Conservation (phyloP, 2,329 filamentous ascomycete species). For the Scytalidium lignicola region DNA sequence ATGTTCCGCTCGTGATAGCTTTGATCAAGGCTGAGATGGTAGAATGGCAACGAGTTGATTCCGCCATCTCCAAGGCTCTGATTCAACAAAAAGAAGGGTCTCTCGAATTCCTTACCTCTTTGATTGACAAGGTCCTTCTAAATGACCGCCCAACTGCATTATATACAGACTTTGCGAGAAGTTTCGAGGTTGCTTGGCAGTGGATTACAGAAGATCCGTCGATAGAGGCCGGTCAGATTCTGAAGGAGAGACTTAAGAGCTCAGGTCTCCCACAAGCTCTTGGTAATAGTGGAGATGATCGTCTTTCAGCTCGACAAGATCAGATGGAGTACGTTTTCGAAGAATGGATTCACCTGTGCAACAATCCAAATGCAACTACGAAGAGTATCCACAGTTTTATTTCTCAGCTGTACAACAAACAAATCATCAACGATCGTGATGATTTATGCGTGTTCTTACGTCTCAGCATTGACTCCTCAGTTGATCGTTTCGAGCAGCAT, state of each 20-base stretch:
- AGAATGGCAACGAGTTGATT: slow-evolving; percentile 62
- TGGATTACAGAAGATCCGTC: slow-evolving; percentile 74
- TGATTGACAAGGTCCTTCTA: slow-evolving; percentile 74
- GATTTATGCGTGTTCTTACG: slow-evolving; percentile 77
- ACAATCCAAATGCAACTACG: slow-evolving; percentile 70
- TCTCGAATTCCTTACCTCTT: slow-evolving; percentile 71
- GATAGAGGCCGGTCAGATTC: slow-evolving; percentile 59
- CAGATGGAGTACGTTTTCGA: slow-evolving; percentile 94
- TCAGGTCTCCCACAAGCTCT: slow-evolving; percentile 48
- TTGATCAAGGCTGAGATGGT: slow-evolving; percentile 56
- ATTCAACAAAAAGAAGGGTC: slow-evolving; percentile 65
- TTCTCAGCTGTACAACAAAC: slow-evolving; percentile 71
- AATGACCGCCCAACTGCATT: slow-evolving; percentile 73
- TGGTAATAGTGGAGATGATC: slow-evolving; percentile 48
- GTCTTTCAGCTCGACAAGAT: slow-evolving; percentile 59
- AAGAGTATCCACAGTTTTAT: slow-evolving; percentile 72
- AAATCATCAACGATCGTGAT: slow-evolving; percentile 68
- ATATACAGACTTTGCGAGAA: slow-evolving; percentile 80
- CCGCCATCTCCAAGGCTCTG: slow-evolving; percentile 68
- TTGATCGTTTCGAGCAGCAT: slow-evolving; percentile 70
- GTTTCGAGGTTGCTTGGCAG: slow-evolving; percentile 72
- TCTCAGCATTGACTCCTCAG: slow-evolving; percentile 72
- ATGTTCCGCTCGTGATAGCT: slow-evolving; percentile 51
- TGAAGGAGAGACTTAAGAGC: slow-evolving; percentile 61
- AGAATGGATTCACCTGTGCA: slow-evolving; percentile 84